Conservation (phyloP, 768 basidiomycete genomes). For the Boletus rex-veris region DNA sequence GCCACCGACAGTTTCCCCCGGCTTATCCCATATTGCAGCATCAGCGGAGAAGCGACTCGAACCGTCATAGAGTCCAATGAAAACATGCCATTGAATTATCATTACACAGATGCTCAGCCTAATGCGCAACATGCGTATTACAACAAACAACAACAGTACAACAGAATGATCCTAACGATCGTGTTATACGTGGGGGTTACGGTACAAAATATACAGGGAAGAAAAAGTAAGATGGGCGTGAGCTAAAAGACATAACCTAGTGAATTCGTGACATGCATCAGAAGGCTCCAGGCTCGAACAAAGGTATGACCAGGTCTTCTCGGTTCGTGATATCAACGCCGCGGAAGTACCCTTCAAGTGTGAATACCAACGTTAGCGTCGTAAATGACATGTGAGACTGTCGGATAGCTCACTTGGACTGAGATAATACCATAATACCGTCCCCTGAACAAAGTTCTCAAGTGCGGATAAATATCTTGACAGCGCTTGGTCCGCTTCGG, state of each 20-base stretch:
- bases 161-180: conserved; percentile 12
- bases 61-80: background rate
- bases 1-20: background rate
- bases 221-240: background rate
- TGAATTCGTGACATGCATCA: conserved; percentile 5
- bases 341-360: conserved; percentile 30
- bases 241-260: background rate
- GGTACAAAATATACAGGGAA: conserved; percentile 21
- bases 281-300: conserved; percentile 28
- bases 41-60: background rate
- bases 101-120: background rate
- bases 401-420: conserved; percentile 33
- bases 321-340: conserved; percentile 33
- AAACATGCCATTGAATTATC: conserved; percentile 1
- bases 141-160: conserved; percentile 7
- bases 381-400: background rate
- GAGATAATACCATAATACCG: conserved; percentile 39
- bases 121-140: conserved; percentile 12
- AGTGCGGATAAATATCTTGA: conserved; percentile 33
- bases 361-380: conserved; percentile 11
- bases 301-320: conserved; percentile 26
- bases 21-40: background rate
- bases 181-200: conserved; percentile 11
- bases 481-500: conserved; percentile 34
- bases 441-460: conserved; percentile 39